Conservation (phyloP, 345 rosid genomes). For the Brassica juncea region DNA sequence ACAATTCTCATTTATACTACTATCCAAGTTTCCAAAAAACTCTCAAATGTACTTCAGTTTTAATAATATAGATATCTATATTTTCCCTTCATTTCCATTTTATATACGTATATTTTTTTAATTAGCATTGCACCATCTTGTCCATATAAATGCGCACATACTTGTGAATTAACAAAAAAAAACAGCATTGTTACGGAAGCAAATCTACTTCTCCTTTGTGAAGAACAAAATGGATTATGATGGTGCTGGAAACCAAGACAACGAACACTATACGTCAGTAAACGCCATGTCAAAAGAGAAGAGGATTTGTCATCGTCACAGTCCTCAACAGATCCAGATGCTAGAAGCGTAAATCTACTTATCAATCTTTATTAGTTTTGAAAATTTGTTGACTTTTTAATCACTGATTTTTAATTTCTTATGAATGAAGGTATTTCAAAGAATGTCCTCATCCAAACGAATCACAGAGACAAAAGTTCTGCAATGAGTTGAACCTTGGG, state of each 20-base stretch:
- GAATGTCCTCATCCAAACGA: constrained; percentile 72
- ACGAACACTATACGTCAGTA: constrained; percentile 39
- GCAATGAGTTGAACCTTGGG: constrained; percentile 54
- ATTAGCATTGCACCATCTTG: background rate
- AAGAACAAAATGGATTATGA: constrained; percentile 23
- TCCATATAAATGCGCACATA: constrained; percentile 7
- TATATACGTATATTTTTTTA: background rate
- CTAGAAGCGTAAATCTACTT: constrained; percentile 55
- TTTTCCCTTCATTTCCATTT: background rate
- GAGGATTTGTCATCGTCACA: constrained; percentile 52
- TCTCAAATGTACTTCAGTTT: too few relatives aligned
- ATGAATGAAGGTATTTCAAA: constrained; percentile 52
- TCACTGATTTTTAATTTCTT: background rate
- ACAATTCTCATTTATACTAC: too few relatives aligned
- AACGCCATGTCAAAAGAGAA: constrained; percentile 33
- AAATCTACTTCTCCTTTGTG: background rate
- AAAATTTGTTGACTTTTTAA: background rate
- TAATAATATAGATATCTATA: too few relatives aligned
- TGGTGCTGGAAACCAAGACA: constrained; percentile 41
- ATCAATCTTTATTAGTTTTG: background rate
- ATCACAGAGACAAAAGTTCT: constrained; percentile 48
- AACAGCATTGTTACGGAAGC: background rate
- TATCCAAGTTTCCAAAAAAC: too few relatives aligned
- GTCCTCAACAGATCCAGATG: constrained; percentile 45
- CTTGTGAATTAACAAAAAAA: constrained; percentile 1